These are phyloP conservation scores for Irpex sp. DNA, from an alignment of 1,284 basidiomycete species.

Conservation along the genomic window DNA sequence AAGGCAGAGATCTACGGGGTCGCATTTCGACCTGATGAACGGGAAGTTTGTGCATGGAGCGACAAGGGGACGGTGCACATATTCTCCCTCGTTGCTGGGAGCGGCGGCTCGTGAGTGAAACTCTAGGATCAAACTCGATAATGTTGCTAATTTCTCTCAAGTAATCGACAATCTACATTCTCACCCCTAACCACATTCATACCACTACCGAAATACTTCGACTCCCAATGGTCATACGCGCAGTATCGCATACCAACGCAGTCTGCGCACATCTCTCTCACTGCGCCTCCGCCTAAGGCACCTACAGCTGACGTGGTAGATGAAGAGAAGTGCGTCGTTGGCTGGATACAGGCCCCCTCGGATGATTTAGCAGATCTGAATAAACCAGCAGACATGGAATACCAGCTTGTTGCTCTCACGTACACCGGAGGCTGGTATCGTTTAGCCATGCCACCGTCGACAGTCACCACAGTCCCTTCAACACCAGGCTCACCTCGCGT, in stretches of 20 bases:
- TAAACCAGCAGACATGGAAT: slow-evolving; percentile 37
- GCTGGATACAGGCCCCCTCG: slow-evolving; percentile 68
- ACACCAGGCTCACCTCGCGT: slow-evolving; percentile 15
- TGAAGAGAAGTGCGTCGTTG: slow-evolving; percentile 82
- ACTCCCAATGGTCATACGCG: slow-evolving; percentile 91
- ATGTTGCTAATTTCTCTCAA: slow-evolving; percentile 22
- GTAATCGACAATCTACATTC: slow-evolving; percentile 79
- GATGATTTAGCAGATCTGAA: slow-evolving; percentile 32
- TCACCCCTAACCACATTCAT: slow-evolving; percentile 74
- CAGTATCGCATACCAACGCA: slow-evolving; percentile 88
- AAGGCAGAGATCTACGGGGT: slow-evolving; percentile 91
- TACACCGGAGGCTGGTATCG: slow-evolving; percentile 94
- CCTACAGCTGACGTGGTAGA: slow-evolving; percentile 64
- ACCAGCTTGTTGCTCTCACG: slow-evolving; percentile 82
- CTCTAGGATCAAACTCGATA: too few species aligned
- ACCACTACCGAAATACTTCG: slow-evolving; percentile 88
- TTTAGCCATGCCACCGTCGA: slow-evolving; percentile 61
- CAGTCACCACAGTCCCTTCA: slow-evolving; percentile 20
- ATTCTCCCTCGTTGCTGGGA: slow-evolving; percentile 67
- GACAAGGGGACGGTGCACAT: slow-evolving; percentile 97
- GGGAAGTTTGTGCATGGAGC: slow-evolving; percentile 86
- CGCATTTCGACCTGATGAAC: slow-evolving; percentile 73
- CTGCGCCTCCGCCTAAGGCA: slow-evolving; percentile 51
- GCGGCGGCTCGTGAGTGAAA: slow-evolving; percentile 58
- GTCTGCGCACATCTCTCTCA: slow-evolving; percentile 75